Evolutionary conservation across 306 rosid species (phyloP), one percentile per base, ranked within the genome.

Genomic region (Clitoria ternatea): DNA sequence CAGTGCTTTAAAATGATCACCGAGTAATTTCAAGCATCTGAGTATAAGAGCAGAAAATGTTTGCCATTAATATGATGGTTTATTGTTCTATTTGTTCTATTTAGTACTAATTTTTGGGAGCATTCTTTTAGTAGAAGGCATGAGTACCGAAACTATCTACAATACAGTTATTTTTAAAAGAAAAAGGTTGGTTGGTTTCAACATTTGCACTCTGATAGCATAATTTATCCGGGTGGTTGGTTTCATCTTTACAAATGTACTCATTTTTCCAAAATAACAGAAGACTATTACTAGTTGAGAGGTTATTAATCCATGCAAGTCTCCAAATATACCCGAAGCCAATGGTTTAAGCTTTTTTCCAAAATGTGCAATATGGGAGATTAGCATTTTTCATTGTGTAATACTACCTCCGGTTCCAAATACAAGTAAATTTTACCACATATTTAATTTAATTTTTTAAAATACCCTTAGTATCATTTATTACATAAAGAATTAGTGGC

Each of bases 81-180:
- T 17, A 30, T 61, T 20, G 26, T 61, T 45, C 73, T 42, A 33
- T 65, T 61, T 20, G 26, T 61, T 45, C 73, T 42, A 33, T 65
- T 44, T 26, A 64, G 33, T 48, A 61, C 29, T 36, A 66, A 68
- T 24, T 71, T 67, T 23, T 26, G 63, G 48, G 71, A 71, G 23
- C 61, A 45, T 61, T 7, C 73, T 62, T 43, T 53, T 63, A 29
- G 48, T 19, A 44, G 33, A 30, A 30, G 55, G 24, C 72, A 32
- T 14, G 17, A 32, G 13, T 61, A 39, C 30, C 37, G 30, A 40
- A 47, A 33, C 48, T n/a, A 47, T 23, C 48, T n/a, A 14, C 19
- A 45, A 45, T 35, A 35, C 39, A 49, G 39, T 4, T 9, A 33
- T 20, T 45, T 23, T n/a, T n/a, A n/a, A n/a, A n/a, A n/a, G n/a